Evolutionary conservation across 2,329 filamentous ascomycete species (phyloP).

Genomic region (Aspergillus versicolor): DNA sequence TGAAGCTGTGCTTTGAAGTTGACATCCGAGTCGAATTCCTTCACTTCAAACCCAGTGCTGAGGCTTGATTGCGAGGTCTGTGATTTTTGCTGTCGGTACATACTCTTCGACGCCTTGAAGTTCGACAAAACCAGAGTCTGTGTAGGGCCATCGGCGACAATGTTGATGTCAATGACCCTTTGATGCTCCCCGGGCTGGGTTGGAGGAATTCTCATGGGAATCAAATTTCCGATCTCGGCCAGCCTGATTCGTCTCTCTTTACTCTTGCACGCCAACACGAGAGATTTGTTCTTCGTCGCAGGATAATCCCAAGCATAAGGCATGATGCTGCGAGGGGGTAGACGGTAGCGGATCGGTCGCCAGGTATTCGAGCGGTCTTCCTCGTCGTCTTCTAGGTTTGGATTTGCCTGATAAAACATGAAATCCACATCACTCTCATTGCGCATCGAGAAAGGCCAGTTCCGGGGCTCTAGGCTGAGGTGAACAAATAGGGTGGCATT

Average conservation of each 20-base stretch:
- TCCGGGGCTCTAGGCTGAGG: constrained; percentile 83
- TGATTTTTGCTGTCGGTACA: constrained; percentile 69
- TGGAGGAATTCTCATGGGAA: constrained; percentile 86
- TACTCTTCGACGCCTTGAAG: constrained; percentile 86
- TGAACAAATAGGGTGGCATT: constrained; percentile 91
- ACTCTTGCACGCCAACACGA: constrained; percentile 75
- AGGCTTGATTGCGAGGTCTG: constrained; percentile 59
- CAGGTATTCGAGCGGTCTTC: constrained; percentile 76
- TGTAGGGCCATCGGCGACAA: constrained; percentile 90
- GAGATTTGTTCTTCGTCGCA: constrained; percentile 91
- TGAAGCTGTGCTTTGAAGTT: constrained; percentile 87
- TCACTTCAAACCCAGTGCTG: constrained; percentile 83
- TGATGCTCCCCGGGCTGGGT: constrained; percentile 61
- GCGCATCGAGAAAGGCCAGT: constrained; percentile 98
- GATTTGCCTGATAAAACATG: constrained; percentile 92
- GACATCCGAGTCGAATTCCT: constrained; percentile 81
- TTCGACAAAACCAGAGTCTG: constrained; percentile 93
- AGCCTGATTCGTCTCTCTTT: constrained; percentile 91
- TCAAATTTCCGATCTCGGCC: constrained; percentile 91
- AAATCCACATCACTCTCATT: constrained; percentile 98
- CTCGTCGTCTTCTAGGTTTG: constrained; percentile 88
- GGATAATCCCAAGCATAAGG: constrained; percentile 99
- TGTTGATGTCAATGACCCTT: constrained; percentile 95
- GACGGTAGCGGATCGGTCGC: constrained; percentile 86
- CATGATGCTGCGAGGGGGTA: constrained; percentile 96